Base-by-base conservation (phyloP, 768 basidiomycete genomes). In the Mycena metata region DNA sequence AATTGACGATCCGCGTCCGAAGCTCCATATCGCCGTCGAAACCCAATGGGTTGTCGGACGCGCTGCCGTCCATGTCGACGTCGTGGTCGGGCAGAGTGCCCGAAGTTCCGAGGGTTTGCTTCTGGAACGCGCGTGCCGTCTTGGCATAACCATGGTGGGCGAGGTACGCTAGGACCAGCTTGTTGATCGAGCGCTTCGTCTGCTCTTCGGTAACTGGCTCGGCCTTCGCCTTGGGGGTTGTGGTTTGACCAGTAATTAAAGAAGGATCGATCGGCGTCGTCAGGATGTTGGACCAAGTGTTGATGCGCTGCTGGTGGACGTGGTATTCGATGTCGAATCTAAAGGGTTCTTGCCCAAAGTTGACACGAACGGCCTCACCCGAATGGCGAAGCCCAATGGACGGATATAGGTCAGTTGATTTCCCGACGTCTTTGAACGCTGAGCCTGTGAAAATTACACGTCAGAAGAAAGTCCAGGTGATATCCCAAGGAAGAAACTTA, bases 321-420 rank as follows among this genome's bases (percentile, higher is more conserved):
- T 96, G 89, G 54, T 90, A 88, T 62, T 96, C 93, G 75, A 99
- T 97, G 78, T 98, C 96, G 78, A 89, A 98, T 72, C 84, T 86
- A 87, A 98, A 99, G 4, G 90, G 85, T 11, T 88, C 89, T 75
- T 91, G 90, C 30, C 95, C 95, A 77, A 99, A 96, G 81, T 99
- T 98, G 74, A 91, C 91, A 39, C 89, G 88, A 43, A 98, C 81
- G 15, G 88, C 83, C 79, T 99, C 97, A 39, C 88, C 88, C 0
- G 84, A 80, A 73, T 96, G 91, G 56, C 93, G 92, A 61, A 99
- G 84, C 26, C 96, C 96, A 64, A 98, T 87, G n/a, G 94, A 90
- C 3, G 97, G 96, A 75, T 91, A 96, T 26, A 98, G 76, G 24
- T 90, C 88, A 50, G 83, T 81, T 56, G 85, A 85, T 73, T 87